Conservation (phyloP, 2,329 filamentous ascomycete genomes). For the Chrysoporthe austroafricana region DNA sequence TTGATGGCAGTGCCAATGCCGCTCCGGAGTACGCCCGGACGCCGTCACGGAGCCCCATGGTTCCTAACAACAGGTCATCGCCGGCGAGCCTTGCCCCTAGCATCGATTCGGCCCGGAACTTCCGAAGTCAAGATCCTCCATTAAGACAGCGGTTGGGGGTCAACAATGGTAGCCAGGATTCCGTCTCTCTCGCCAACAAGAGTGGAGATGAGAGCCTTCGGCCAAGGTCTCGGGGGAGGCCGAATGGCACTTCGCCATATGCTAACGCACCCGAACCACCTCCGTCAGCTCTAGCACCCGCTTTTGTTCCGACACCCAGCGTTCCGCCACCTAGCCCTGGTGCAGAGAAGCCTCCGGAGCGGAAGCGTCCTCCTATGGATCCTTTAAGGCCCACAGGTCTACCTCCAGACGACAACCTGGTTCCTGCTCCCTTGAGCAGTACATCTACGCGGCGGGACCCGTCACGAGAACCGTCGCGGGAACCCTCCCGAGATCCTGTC, state of each 20-base stretch:
- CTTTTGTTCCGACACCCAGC: conserved; percentile 26
- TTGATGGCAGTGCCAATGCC: conserved; percentile 38
- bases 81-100: conserved; percentile 49
- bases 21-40: conserved; percentile 27
- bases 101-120: conserved; percentile 51
- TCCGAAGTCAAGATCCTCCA: conserved; percentile 46
- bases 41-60: conserved; percentile 38
- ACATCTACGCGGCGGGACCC: conserved; percentile 50
- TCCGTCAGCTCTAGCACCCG: conserved; percentile 29
- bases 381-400: conserved; percentile 54
- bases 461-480: conserved; percentile 28
- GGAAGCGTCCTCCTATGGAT: conserved; percentile 70
- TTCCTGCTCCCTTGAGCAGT: conserved; percentile 62
- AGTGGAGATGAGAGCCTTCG: conserved; percentile 57
- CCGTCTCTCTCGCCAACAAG: conserved; percentile 53
- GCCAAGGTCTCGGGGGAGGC: conserved; percentile 50
- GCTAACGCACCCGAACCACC: conserved; percentile 34
- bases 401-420: conserved; percentile 54
- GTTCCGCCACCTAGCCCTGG: conserved; percentile 25
- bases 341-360: conserved; percentile 54
- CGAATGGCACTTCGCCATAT: conserved; percentile 44
- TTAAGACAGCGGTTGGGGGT: conserved; percentile 51
- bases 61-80: conserved; percentile 45
- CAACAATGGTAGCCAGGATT: conserved; percentile 62
- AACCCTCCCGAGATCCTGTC: conserved; percentile 14